Evolutionary conservation across 129 eudicot genomes (phyloP), one percentile per base, ranked within the genome.

Genomic region (Artemisia annua): DNA sequence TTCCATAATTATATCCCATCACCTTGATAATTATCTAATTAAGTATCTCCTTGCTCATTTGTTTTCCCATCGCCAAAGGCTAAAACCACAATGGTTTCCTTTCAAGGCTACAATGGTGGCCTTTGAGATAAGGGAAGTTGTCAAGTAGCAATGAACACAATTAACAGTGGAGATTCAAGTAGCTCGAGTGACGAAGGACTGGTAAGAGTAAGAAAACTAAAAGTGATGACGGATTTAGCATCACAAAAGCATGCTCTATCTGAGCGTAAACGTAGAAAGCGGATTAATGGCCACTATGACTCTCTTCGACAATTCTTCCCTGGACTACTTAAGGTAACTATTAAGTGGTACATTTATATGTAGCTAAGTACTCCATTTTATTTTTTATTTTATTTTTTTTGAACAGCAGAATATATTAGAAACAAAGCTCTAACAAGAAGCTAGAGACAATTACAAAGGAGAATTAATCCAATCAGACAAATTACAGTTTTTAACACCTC

Each of bases 231-330:
- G 5, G 57, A 73, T 11, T 35, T 69, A n/a, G 78, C 83, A 16
- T 46, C 80, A 8, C 20, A 62, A 17, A 82, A 71, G 64, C 89
- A 85, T 26, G 89, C 89, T 5, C 63, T 82, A 18, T 83, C 93
- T 44, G 89, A 87, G 70, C 72, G 69, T 57, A 52, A 77, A 15
- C 85, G 93, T 20, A 75, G 93, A 62, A 76, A 66, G 59, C 67
- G 87, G 26, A 87, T 87, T 58, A 85, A 87, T 32, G n/a, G 35
- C 2, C 87, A 87, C 43, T 70, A 79, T 3, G 73, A 83, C 26
- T 76, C 89, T 46, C 93, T 87, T 70, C 87, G 89, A 20, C 63
- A 70, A 5, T 77, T 84, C 64, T 79, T 87, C 66, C 89, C 89
- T 48, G 24, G 78, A 44, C 82, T 87, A 68, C 67, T 70, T 75